phyloP scores from a whole-genome alignment of 768 basidiomycete species.

The Pleurotus pulmonarius region DNA sequence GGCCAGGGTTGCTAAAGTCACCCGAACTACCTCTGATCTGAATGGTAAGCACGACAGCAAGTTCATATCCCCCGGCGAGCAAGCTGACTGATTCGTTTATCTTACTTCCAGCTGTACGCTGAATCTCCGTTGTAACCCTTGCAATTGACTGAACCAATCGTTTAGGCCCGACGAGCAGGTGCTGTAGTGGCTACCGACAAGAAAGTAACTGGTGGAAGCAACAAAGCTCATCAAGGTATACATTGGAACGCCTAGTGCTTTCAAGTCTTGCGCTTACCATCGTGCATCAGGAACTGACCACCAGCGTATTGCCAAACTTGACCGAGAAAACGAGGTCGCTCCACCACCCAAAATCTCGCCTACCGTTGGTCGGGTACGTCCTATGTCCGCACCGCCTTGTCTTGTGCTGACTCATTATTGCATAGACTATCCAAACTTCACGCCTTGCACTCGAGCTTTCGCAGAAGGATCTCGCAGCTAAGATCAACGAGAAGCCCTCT shows the following conservation, averaged over 20 bases:
- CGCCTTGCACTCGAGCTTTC: conserved; percentile 76
- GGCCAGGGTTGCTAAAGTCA: conserved; percentile 57
- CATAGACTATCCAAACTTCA: conserved; percentile 75
- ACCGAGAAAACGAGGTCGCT: conserved; percentile 93
- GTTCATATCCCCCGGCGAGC: background rate
- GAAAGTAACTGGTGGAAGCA: conserved; percentile 62
- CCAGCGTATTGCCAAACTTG: conserved; percentile 89
- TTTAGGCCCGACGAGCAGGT: conserved; percentile 70
- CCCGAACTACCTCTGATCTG: conserved; percentile 54
- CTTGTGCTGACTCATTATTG: conserved; percentile 11
- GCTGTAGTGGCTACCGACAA: conserved; percentile 82
- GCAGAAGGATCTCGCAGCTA: conserved; percentile 90
- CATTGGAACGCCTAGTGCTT: background rate
- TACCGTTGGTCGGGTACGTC: conserved; percentile 65
- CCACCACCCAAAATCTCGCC: conserved; percentile 80
- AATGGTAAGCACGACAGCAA: conserved; percentile 38
- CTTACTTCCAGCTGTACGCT: conserved; percentile 48
- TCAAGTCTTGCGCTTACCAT: background rate
- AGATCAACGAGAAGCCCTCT: conserved; percentile 91
- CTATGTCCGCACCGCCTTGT: conserved; percentile 11
- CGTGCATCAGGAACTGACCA: conserved; percentile 74
- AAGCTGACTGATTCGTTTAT: conserved; percentile 14
- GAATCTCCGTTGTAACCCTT: background rate
- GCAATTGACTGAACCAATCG: conserved; percentile 9
- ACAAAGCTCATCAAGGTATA: conserved; percentile 75